These are phyloP conservation scores for Colletotrichum sp. DNA, from an alignment of 2,329 filamentous ascomycete species.

Conservation along the genomic window DNA sequence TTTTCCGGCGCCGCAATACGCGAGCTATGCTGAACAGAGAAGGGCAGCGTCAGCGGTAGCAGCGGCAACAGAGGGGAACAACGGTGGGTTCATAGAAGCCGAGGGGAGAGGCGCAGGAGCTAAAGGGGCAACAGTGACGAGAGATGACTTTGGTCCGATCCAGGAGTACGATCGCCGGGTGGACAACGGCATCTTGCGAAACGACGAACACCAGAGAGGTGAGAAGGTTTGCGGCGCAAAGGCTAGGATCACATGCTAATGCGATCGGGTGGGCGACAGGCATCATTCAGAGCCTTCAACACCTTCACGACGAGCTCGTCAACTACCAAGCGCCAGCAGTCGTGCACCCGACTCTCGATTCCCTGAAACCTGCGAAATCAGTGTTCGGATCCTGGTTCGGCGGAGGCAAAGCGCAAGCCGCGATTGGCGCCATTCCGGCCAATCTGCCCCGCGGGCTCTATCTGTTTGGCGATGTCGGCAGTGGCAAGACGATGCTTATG, in stretches of 20 bases:
- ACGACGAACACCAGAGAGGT: constrained; percentile 93
- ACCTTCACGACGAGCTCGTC: constrained; percentile 82
- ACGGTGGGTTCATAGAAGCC: not conserved
- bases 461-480: constrained; percentile 95
- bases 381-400: constrained; percentile 69
- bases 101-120: not conserved
- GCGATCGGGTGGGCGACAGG: constrained; percentile 48
- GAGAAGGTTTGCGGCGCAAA: constrained; percentile 26
- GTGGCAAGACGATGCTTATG: constrained; percentile 99
- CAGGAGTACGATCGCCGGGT: constrained; percentile 89
- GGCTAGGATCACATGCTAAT: not conserved
- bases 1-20: not conserved
- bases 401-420: constrained; percentile 38
- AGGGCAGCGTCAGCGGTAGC: constrained; percentile 18
- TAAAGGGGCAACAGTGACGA: not conserved
- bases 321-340: constrained; percentile 77
- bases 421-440: constrained; percentile 64
- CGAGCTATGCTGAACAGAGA: not conserved
- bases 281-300: constrained; percentile 88
- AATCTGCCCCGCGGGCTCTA: constrained; percentile 88
- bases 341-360: constrained; percentile 77
- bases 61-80: constrained; percentile 5
- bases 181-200: constrained; percentile 71
- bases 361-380: constrained; percentile 59
- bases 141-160: constrained; percentile 69